Evolutionary conservation across 2,329 filamentous ascomycete species (phyloP).

Genomic region (Diaporthe sp.): DNA sequence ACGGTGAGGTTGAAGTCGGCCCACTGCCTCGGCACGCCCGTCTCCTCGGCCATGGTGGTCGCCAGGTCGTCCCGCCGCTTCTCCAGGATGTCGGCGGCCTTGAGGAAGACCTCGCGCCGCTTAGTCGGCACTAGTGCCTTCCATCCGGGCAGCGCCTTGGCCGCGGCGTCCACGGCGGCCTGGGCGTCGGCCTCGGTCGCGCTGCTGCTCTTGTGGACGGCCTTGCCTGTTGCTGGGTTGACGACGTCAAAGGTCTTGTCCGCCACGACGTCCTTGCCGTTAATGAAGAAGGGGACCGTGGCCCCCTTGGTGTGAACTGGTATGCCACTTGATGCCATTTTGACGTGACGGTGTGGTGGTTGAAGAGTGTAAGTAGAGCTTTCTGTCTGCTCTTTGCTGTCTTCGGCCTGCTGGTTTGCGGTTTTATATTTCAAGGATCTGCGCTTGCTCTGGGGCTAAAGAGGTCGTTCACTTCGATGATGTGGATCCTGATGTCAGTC

Average conservation of each 20-base stretch:
- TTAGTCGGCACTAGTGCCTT: conserved; percentile 69
- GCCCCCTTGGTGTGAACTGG: conserved; percentile 25
- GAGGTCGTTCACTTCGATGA: neutral
- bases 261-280: conserved; percentile 48
- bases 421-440: conserved; percentile 3
- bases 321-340: conserved; percentile 26
- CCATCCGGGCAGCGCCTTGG: conserved; percentile 80
- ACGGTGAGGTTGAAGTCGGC: conserved; percentile 56
- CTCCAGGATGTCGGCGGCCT: conserved; percentile 75
- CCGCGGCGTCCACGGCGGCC: conserved; percentile 60
- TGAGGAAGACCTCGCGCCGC: conserved; percentile 79
- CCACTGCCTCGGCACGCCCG: conserved; percentile 56
- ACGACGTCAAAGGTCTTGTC: conserved; percentile 46
- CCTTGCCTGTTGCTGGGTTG: conserved; percentile 48
- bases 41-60: conserved; percentile 69
- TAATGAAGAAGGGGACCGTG: conserved; percentile 51
- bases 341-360: neutral
- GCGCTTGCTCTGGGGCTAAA: conserved; percentile 9
- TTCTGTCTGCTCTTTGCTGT: neutral
- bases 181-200: conserved; percentile 47
- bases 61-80: conserved; percentile 71
- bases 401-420: neutral
- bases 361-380: neutral
- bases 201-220: conserved; percentile 47
- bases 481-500: conserved; percentile 11